Conservation (phyloP, 345 rosid species). For the Litchi chinensis region DNA sequence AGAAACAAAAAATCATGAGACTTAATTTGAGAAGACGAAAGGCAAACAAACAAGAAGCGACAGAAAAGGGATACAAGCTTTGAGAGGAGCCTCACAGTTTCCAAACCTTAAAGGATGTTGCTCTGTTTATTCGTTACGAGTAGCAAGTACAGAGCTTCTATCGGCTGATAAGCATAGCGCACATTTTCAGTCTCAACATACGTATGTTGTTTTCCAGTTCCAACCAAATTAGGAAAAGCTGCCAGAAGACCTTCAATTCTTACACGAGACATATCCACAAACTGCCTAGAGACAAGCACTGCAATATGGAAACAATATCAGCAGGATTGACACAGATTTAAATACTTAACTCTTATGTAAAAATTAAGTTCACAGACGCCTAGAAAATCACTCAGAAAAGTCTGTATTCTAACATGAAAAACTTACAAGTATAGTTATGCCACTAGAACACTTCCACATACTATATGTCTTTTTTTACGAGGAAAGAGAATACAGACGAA, state of each 20-base stretch:
- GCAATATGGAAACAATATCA: constrained; percentile 34
- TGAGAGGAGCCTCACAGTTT: constrained; percentile 89
- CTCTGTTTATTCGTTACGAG: constrained; percentile 97
- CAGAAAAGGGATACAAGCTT: constrained; percentile 70
- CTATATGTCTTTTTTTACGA: background rate
- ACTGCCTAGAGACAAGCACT: constrained; percentile 96
- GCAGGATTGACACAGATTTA: background rate
- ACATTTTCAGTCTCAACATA: constrained; percentile 98
- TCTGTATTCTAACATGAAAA: background rate
- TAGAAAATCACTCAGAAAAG: background rate
- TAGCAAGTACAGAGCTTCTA: constrained; percentile 80
- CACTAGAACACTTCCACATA: background rate
- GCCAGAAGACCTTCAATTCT: constrained; percentile 99
- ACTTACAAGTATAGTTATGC: background rate
- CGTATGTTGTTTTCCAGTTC: constrained; percentile 96
- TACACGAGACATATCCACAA: constrained; percentile 94
- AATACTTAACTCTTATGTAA: background rate
- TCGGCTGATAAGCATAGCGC: constrained; percentile 98
- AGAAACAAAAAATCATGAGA: background rate
- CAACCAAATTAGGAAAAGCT: constrained; percentile 97
- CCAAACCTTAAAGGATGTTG: constrained; percentile 97
- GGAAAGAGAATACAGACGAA: too few species aligned
- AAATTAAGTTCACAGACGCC: background rate
- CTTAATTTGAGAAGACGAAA: constrained; percentile 4
- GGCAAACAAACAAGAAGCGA: constrained; percentile 12